These are phyloP conservation scores for Pelagophyceae sp. DNA, from an alignment of 352 stramenopile genomes.

Conservation along the genomic window DNA sequence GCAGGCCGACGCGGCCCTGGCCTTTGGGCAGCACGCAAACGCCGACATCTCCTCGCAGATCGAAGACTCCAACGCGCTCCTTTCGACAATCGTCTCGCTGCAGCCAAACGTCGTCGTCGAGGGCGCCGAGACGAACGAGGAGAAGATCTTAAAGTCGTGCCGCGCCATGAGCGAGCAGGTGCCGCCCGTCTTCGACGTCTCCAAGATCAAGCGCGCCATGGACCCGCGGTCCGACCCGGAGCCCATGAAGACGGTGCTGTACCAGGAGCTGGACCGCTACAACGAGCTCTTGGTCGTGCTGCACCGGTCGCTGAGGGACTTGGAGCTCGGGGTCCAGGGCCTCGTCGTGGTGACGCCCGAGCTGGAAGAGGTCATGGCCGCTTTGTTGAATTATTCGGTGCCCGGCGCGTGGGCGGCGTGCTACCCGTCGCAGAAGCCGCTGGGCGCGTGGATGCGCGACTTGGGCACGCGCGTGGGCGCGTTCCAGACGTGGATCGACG, in stretches of 20 bases:
- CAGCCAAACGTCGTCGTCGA: conserved; percentile 69
- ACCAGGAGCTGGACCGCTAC: conserved; percentile 87
- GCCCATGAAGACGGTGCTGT: conserved; percentile 67
- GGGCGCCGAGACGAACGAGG: conserved; percentile 67
- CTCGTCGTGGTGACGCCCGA: conserved; percentile 86
- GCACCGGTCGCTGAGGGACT: conserved; percentile 57
- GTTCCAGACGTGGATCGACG: conserved; percentile 74
- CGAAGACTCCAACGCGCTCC: conserved; percentile 73
- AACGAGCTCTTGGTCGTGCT: conserved; percentile 73
- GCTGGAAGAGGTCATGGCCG: conserved; percentile 81
- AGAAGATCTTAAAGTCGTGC: conserved; percentile 70
- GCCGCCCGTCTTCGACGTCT: conserved; percentile 74
- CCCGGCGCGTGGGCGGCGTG: conserved; percentile 79
- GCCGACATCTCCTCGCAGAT: conserved; percentile 87
- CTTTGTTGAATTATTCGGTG: conserved; percentile 68
- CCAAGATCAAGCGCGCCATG: neutral
- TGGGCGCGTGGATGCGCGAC: conserved; percentile 81
- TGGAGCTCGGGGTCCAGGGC: conserved; percentile 81
- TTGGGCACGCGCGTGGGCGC: conserved; percentile 74
- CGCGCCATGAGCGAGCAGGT: conserved; percentile 70
- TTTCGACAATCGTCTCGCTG: conserved; percentile 75
- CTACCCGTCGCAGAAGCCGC: conserved; percentile 84
- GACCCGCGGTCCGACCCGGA: neutral
- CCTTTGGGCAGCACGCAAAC: conserved; percentile 88
- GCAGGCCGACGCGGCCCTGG: conserved; percentile 71